Evolutionary conservation across 139 green algal genomes (phyloP), one percentile per base, ranked within the genome.

Genomic region (Picochlorum sp.): DNA sequence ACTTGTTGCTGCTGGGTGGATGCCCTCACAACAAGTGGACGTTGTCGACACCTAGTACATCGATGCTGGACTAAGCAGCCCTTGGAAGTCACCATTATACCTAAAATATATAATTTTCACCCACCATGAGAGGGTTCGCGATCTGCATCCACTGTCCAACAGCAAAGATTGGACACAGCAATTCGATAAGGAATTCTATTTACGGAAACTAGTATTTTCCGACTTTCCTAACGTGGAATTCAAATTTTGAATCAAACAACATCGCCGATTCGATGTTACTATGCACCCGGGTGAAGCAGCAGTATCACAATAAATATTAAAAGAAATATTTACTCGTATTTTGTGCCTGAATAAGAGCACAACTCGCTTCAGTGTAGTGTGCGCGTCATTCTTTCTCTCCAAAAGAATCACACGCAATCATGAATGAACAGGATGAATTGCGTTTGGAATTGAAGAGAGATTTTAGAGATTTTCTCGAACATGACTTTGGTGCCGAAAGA

Each of bases 401-500:
- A 41, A 41, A 41, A 41, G 34, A 41, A 41, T 41, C 34, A 41
- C 34, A 18, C n/a, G 16, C 18, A 21, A 31, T 18, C 15, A 77
- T 77, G 70, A 65, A 77, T 21, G 70, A 77, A 63, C 70, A 72
- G 26, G 61, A 20, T 23, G 65, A 78, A 55, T 41, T 78, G 7
- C 78, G 77, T 1, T 68, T 90, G 5, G 72, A 85, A 55, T 63
- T 88, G 52, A 90, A 88, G 56, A 69, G 86, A 3, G 66, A 82
- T 31, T 94, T 94, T 71, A 71, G 73, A 0, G 85, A 90, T 20
- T 94, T 95, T 63, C 76, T 95, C 8, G 83, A 90, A 44, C 65
- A 69, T 18, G 83, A 91, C 15, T 86, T 77, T 20, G 76, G 68
- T 4, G 51, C 44, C 7, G 69, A 78, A 10, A 71, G 78, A 24